These are phyloP conservation scores for Penicillium paneum DNA, from an alignment of 2,329 filamentous ascomycete genomes.

Conservation along the genomic window DNA sequence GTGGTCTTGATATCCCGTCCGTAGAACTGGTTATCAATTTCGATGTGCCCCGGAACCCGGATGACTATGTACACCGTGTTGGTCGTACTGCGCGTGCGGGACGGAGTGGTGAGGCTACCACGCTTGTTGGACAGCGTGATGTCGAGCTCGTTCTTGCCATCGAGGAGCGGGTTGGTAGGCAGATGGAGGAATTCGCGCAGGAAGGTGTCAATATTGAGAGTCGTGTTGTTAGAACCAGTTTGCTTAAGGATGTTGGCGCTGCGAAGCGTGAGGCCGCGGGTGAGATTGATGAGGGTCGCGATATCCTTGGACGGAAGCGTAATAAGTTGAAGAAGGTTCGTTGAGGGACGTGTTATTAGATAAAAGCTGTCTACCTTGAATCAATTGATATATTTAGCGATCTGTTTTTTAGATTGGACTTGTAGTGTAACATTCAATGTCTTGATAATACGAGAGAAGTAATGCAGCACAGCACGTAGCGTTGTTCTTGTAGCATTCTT, in stretches of 20 bases:
- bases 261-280: constrained; percentile 90
- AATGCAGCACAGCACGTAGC: not conserved
- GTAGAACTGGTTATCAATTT: constrained; percentile 91
- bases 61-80: constrained; percentile 96
- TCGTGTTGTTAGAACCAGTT: constrained; percentile 73
- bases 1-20: constrained; percentile 92
- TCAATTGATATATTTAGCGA: constrained; percentile 13
- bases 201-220: constrained; percentile 94
- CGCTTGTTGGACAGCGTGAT: constrained; percentile 88
- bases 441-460: not conserved
- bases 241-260: constrained; percentile 83
- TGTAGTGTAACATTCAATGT: not conserved
- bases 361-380: not conserved
- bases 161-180: constrained; percentile 71
- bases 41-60: constrained; percentile 90
- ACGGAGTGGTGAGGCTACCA: constrained; percentile 74
- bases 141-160: constrained; percentile 88
- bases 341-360: constrained; percentile 17
- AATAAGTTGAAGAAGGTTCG: constrained; percentile 47
- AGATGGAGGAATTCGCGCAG: constrained; percentile 82
- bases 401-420: not conserved
- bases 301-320: constrained; percentile 79
- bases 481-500: not conserved
- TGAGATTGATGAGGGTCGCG: constrained; percentile 86
- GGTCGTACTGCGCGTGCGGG: constrained; percentile 94